These are phyloP conservation scores for Babesia gibsoni DNA, from an alignment of 169 alveolate genomes.

Conservation along the genomic window DNA sequence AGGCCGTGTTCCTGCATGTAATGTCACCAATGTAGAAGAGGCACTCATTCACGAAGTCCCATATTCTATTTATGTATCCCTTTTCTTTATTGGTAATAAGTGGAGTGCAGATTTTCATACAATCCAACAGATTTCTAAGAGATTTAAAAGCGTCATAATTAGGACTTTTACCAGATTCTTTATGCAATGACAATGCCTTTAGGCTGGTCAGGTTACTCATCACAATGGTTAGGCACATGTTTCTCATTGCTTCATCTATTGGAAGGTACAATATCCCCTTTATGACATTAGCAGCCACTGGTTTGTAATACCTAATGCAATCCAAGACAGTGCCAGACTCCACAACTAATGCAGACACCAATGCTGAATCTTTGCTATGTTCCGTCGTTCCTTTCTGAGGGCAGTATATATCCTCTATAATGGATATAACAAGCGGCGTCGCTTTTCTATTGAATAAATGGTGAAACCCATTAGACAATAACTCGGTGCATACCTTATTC, in stretches of 20 bases:
- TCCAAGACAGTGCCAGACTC: not conserved
- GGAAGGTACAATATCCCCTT: conserved; percentile 36
- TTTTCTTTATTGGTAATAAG: not conserved
- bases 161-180: not conserved
- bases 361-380: not conserved
- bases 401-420: conserved; percentile 12
- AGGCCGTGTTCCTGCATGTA: conserved; percentile 12
- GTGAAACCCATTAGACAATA: conserved; percentile 8
- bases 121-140: conserved; percentile 1
- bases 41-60: conserved; percentile 43
- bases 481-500: conserved; percentile 7
- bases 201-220: conserved; percentile 3
- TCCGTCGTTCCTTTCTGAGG: not conserved
- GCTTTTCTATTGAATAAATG: conserved; percentile 7
- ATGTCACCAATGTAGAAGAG: conserved; percentile 14
- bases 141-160: not conserved
- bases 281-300: not conserved
- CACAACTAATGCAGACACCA: not conserved
- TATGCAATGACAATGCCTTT: not conserved
- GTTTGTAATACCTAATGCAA: conserved; percentile 9
- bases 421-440: not conserved
- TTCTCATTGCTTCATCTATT: not conserved
- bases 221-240: conserved; percentile 18
- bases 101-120: not conserved
- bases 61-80: not conserved